Percentiles rank a stretch among this genome's conserved stretches.
phyloP scores from a whole-genome alignment of 1,139 yeast genomes.

The Debaryomyces fabryi region DNA sequence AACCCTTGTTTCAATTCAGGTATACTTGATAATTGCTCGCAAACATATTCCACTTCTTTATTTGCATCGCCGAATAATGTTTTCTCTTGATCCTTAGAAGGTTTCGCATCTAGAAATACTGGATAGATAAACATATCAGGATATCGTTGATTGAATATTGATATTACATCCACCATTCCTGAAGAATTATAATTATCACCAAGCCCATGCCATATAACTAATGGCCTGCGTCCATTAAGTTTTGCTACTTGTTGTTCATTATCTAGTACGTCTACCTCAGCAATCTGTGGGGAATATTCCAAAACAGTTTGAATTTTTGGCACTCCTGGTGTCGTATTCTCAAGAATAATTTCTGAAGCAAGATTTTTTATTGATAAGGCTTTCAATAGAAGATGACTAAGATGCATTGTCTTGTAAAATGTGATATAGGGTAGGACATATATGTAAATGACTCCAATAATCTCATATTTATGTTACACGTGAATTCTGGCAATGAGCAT shows the following conservation, averaged over 20 bases:
- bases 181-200: conserved; percentile 74
- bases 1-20: conserved; percentile 57
- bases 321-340: neutral
- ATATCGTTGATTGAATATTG: conserved; percentile 42
- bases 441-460: neutral
- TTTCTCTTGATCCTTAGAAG: conserved; percentile 53
- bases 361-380: neutral
- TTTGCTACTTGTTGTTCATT: neutral
- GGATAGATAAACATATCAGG: conserved; percentile 61
- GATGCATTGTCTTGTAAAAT: neutral
- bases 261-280: neutral
- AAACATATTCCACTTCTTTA: conserved; percentile 36
- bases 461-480: neutral
- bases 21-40: conserved; percentile 41
- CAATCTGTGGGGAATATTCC: conserved; percentile 1
- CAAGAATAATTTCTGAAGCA: neutral
- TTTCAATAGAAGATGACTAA: neutral
- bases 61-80: conserved; percentile 66
- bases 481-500: conserved; percentile 6
- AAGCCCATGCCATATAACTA: conserved; percentile 84
- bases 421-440: neutral
- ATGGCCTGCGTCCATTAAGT: conserved; percentile 36
- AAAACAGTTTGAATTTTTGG: neutral
- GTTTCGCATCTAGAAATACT: conserved; percentile 51
- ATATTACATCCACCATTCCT: conserved; percentile 54